These are phyloP conservation scores for Artemisia argyi DNA, from an alignment of 129 eudicot genomes.

Conservation along the genomic window DNA sequence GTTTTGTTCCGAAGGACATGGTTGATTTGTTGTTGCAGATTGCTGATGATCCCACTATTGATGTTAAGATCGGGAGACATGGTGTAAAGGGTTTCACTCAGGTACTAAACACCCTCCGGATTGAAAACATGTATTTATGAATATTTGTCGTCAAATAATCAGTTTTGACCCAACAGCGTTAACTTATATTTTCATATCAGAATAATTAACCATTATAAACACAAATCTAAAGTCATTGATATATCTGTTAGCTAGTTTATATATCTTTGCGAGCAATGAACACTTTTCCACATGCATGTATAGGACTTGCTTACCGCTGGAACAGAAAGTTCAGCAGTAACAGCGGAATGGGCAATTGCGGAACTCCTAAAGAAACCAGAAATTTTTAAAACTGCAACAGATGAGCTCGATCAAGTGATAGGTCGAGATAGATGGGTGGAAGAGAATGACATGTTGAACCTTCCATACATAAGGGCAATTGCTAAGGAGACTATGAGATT, in stretches of 20 bases:
- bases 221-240: too few species aligned
- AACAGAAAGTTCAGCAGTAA: neutral
- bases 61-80: slow-evolving; percentile 60
- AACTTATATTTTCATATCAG: too few species aligned
- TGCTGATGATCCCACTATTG: slow-evolving; percentile 58
- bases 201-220: too few species aligned
- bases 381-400: neutral
- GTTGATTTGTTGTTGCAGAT: slow-evolving; percentile 69
- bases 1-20: slow-evolving; percentile 50
- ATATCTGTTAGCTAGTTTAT: neutral
- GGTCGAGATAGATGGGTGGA: slow-evolving; percentile 13
- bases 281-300: too few species aligned
- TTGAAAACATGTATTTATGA: too few species aligned
- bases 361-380: slow-evolving; percentile 3
- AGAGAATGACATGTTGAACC: slow-evolving; percentile 4
- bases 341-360: neutral
- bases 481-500: neutral
- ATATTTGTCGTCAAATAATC: too few species aligned
- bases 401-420: neutral
- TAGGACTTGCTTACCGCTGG: slow-evolving; percentile 1
- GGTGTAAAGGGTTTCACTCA: slow-evolving; percentile 66
- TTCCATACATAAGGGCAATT: slow-evolving; percentile 6
- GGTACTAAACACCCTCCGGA: neutral
- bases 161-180: too few species aligned
- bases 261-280: too few species aligned